Evolutionary conservation across 495 filamentous ascomycete genomes (phyloP).

Genomic region (Jackrogersella minutella): DNA sequence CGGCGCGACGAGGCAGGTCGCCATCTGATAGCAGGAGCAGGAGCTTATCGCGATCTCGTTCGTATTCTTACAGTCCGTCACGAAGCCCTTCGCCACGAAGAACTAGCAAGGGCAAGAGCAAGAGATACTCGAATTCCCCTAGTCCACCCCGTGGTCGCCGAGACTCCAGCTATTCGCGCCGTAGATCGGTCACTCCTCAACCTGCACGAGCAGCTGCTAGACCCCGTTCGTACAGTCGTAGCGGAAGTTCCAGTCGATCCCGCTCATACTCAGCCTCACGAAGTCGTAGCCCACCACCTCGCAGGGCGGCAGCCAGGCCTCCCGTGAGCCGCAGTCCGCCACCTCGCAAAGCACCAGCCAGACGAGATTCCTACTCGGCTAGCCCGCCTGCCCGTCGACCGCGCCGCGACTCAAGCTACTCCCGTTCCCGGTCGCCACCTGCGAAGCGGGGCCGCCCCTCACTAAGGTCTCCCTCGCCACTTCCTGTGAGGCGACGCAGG

Average conservation of each 20-base stretch:
- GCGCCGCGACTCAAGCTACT: slow-evolving; percentile 38
- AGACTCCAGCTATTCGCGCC: slow-evolving; percentile 37
- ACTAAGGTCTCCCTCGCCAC: slow-evolving; percentile 22
- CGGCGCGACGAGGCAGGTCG: slow-evolving; percentile 45
- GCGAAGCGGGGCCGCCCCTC: slow-evolving; percentile 17
- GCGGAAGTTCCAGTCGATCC: slow-evolving; percentile 30
- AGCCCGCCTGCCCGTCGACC: slow-evolving; percentile 41
- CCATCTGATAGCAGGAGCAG: slow-evolving; percentile 53
- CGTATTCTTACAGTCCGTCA: slow-evolving; percentile 39
- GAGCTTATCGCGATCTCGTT: slow-evolving; percentile 51
- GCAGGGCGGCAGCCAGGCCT: slow-evolving; percentile 25
- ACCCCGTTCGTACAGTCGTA: slow-evolving; percentile 34
- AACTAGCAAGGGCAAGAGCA: slow-evolving; percentile 19
- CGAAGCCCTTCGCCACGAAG: slow-evolving; percentile 33
- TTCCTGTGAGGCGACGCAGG: slow-evolving; percentile 17
- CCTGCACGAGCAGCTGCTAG: slow-evolving; percentile 29
- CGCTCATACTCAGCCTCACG: slow-evolving; percentile 39
- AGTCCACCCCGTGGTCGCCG: slow-evolving; percentile 33
- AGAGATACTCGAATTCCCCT: slow-evolving; percentile 25
- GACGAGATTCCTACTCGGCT: slow-evolving; percentile 42
- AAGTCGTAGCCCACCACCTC: slow-evolving; percentile 38
- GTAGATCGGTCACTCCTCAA: slow-evolving; percentile 42
- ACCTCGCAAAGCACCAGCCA: slow-evolving; percentile 37
- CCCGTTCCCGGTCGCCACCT: slow-evolving; percentile 36
- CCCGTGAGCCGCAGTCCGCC: slow-evolving; percentile 36